phyloP scores from a whole-genome alignment of 768 basidiomycete genomes.

The Psilocybe cubensis region DNA sequence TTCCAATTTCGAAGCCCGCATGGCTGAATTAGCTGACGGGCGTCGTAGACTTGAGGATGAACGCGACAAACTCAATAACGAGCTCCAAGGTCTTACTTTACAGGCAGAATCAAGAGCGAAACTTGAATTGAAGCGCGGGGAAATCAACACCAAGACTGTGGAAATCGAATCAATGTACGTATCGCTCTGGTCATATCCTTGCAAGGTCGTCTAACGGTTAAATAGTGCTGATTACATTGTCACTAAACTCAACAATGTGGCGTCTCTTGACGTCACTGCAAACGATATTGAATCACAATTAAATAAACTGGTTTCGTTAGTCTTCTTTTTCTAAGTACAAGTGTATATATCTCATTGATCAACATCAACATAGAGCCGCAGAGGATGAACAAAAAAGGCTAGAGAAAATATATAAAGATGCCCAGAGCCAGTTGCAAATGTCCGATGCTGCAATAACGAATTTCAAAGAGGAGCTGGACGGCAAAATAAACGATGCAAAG shows the following conservation, averaged over 20 bases:
- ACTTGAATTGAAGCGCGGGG: slow-evolving; percentile 72
- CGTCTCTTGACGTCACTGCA: slow-evolving; percentile 59
- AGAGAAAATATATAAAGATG: slow-evolving; percentile 45
- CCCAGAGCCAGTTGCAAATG: too few relatives aligned
- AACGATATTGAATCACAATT: slow-evolving; percentile 79
- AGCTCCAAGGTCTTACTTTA: slow-evolving; percentile 69
- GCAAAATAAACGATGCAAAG: slow-evolving; percentile 66
- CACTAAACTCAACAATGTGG: slow-evolving; percentile 63
- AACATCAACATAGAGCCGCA: slow-evolving; percentile 59
- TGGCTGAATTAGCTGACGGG: slow-evolving; percentile 56
- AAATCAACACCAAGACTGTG: slow-evolving; percentile 62
- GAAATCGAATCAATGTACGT: slow-evolving; percentile 74
- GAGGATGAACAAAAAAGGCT: slow-evolving; percentile 61
- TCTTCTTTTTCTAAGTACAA: slow-evolving; percentile 6
- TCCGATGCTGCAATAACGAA: too few relatives aligned
- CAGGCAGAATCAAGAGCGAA: slow-evolving; percentile 85
- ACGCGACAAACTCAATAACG: slow-evolving; percentile 69
- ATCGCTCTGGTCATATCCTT: neutral
- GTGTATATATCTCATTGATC: neutral
- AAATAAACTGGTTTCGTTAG: slow-evolving; percentile 60
- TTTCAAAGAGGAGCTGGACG: slow-evolving; percentile 64
- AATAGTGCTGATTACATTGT: slow-evolving; percentile 65
- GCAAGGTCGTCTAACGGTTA: neutral
- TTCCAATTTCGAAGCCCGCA: slow-evolving; percentile 66
- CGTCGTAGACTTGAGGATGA: slow-evolving; percentile 67